Base-by-base conservation (phyloP, 2,329 filamentous ascomycete species). In the Acephala macrosclerotiorum region DNA sequence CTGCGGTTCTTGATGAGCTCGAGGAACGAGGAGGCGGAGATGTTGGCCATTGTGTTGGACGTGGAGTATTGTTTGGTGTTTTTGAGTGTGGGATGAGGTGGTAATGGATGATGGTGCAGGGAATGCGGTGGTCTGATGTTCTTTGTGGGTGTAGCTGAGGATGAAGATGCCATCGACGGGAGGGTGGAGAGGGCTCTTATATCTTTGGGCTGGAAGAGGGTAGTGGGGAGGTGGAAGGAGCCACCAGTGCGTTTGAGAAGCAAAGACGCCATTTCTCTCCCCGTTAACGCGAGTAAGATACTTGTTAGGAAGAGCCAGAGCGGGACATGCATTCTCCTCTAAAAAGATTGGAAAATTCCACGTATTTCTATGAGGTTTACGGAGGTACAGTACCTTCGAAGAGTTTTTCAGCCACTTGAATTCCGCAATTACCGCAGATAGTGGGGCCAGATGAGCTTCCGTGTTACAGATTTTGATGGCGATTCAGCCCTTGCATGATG, bases 1-100 rank as follows among this genome's bases (percentile, higher is more conserved):
- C 91, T 90, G 77, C 92, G 91, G 78, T 81, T 78, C 82, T 88
- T 86, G 83, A 91, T 78, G 76, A 89, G 82, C 0, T 61, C 57
- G 77, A 93, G 79, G 81, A 93, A 83, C 68, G 82, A 64, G 68
- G 82, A 40, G n/a, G 71, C 65, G 67, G 29, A 33, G 3, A 18
- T 26, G 26, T 18, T 18, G 53, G 63, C 55, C 18, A 29, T 61
- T 57, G 33, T 40, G 20, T 22, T 35, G n/a, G 56, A 12, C 20
- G 62, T 1, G 9, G 9, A 33, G 9, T 4, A 9, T 33, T 33
- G 29, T 33, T 4, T 33, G 29, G 29, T 5, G n/a, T 51, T 42
- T 29, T 38, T 29, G 36, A 16, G 18, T 16, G 40, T 14, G 53
- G 29, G 58, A 18, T 12, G 51, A 47, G 22, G 55, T 20, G 25